phyloP scores from a whole-genome alignment of 345 rosid genomes.

The Lepidium didymum region DNA sequence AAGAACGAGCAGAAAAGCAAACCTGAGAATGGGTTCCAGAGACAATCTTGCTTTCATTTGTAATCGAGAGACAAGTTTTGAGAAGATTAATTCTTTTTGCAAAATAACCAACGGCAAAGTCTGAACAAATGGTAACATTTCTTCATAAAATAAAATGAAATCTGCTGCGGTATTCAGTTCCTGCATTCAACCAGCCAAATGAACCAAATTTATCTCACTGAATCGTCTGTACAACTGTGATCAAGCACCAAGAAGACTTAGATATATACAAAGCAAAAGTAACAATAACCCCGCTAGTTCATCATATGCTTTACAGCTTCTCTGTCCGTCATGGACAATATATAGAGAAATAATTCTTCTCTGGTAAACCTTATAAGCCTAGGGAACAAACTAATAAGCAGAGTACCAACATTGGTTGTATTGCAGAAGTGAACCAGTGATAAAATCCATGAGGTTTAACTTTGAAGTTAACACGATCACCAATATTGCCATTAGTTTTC shows the following conservation, averaged over 20 bases:
- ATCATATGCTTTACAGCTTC: conserved; percentile 2
- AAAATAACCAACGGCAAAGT: conserved; percentile 50
- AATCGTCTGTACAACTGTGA: not conserved
- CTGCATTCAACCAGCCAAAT: conserved; percentile 32
- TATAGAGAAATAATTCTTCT: not conserved
- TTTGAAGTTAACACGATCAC: not conserved
- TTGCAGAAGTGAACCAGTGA: not conserved
- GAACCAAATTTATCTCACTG: not conserved
- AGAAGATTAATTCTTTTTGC: conserved; percentile 64
- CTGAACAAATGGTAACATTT: conserved; percentile 66
- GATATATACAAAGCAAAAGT: not conserved
- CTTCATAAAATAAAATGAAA: conserved; percentile 73
- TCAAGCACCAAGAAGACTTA: conserved; percentile 1
- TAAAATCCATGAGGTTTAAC: not conserved
- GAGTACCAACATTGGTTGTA: not conserved
- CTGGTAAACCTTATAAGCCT: not conserved
- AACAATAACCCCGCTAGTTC: not conserved
- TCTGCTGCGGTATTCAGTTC: conserved; percentile 90
- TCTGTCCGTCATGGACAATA: not conserved
- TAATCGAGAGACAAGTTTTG: conserved; percentile 57
- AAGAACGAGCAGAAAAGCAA: conserved; percentile 10
- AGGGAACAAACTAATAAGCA: not conserved
- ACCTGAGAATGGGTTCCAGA: conserved; percentile 87
- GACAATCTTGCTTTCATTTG: conserved; percentile 83
- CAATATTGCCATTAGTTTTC: not conserved